Percentiles rank a stretch among this genome's conserved stretches.
phyloP scores from a whole-genome alignment of 345 rosid genomes.

The Syzygium aqueum region DNA sequence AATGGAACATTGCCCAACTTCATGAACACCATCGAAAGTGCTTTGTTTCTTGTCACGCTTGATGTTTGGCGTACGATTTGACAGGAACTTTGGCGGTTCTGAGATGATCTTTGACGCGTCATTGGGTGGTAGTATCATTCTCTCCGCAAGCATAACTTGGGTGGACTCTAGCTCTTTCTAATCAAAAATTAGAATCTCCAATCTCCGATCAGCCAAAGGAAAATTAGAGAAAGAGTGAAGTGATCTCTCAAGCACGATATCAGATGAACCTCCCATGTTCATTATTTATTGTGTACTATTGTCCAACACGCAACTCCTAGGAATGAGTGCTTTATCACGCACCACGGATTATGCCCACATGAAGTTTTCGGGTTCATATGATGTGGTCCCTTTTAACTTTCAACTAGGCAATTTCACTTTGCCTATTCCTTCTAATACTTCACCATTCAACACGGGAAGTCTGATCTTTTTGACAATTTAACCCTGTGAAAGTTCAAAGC shows the following conservation, averaged over 20 bases:
- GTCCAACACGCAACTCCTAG: neutral
- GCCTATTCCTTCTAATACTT: neutral
- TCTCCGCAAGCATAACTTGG: neutral
- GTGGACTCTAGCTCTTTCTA: neutral
- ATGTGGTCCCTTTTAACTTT: neutral
- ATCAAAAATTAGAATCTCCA: neutral
- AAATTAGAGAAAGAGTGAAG: neutral
- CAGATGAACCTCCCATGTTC: neutral
- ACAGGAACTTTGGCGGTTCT: neutral
- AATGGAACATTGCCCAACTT: neutral
- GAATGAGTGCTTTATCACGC: neutral
- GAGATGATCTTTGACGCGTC: neutral
- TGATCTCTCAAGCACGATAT: neutral
- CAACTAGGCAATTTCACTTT: neutral
- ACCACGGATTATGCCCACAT: neutral
- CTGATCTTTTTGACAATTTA: neutral
- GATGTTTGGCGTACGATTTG: neutral
- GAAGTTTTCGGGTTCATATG: neutral
- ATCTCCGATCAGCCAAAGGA: neutral
- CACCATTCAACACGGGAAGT: neutral
- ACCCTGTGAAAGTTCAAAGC: neutral
- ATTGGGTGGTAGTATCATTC: neutral
- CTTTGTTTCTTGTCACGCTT: neutral
- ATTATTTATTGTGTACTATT: neutral
- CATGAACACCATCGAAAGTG: neutral